Evolutionary conservation across 2,329 filamentous ascomycete genomes (phyloP).

Genomic region (Lecanicillium sp.): DNA sequence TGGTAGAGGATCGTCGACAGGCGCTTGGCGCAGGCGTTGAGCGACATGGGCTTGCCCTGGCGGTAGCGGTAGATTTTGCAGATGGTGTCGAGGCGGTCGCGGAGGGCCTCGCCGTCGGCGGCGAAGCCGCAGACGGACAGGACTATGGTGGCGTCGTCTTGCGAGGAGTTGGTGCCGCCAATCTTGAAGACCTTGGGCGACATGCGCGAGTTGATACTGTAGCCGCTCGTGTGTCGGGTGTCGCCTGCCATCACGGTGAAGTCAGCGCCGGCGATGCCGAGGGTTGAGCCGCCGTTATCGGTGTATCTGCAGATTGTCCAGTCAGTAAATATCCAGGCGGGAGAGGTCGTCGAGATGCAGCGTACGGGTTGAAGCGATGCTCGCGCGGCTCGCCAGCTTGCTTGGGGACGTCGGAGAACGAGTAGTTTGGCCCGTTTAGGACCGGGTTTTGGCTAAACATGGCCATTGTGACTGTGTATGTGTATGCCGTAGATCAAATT

Average conservation of each 20-base stretch:
- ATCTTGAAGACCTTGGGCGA: constrained; percentile 96
- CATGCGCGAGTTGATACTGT: constrained; percentile 98
- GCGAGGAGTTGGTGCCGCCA: constrained; percentile 79
- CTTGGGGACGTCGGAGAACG: constrained; percentile 56
- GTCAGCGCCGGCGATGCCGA: constrained; percentile 88
- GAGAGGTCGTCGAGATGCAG: too few relatives aligned
- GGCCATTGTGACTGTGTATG: constrained; percentile 42
- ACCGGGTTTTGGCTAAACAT: constrained; percentile 66
- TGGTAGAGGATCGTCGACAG: constrained; percentile 92
- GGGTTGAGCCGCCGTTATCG: constrained; percentile 93
- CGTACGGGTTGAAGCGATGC: constrained; percentile 91
- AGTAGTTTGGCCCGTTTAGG: constrained; percentile 65
- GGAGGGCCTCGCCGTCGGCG: constrained; percentile 87
- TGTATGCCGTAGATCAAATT: background rate
- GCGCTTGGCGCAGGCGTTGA: constrained; percentile 90
- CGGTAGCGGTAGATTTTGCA: constrained; percentile 99
- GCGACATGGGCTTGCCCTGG: constrained; percentile 92
- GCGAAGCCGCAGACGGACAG: constrained; percentile 94
- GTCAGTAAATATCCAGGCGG: too few relatives aligned
- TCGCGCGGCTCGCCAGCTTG: constrained; percentile 53
- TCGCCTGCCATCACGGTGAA: constrained; percentile 97
- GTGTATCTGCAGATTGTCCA: constrained; percentile 80
- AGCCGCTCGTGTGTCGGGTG: constrained; percentile 90
- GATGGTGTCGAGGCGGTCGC: constrained; percentile 86
- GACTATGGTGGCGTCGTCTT: constrained; percentile 79